Evolutionary conservation across 441 rosid species (phyloP).

Genomic region (Euphorbia schlechtendalii): DNA sequence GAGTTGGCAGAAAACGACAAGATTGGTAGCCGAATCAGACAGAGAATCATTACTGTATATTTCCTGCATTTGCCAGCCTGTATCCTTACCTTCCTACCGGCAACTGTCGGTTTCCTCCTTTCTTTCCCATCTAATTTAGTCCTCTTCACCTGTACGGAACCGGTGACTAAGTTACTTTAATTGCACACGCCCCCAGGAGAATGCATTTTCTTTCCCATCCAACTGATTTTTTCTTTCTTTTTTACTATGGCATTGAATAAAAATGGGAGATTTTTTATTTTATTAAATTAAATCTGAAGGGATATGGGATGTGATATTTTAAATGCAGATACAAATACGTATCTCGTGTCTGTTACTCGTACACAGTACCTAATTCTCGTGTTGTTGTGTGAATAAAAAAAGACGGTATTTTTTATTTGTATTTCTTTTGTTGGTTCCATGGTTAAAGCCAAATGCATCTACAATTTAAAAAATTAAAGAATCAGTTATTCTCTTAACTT

Average conservation of each 20-base stretch:
- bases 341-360: constrained; percentile 32
- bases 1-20: constrained; percentile 67
- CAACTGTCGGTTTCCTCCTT: constrained; percentile 21
- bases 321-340: constrained; percentile 10
- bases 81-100: constrained; percentile 14
- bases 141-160: constrained; percentile 37
- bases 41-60: constrained; percentile 40
- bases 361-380: constrained; percentile 25
- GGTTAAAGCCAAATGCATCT: no score
- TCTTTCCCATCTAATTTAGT: not conserved
- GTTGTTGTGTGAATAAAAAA: constrained; percentile 19
- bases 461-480: no score
- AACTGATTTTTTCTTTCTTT: not conserved
- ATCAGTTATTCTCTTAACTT: no score
- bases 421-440: no score
- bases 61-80: constrained; percentile 52
- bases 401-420: no score
- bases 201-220: constrained; percentile 21
- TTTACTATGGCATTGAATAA: not conserved
- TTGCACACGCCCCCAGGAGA: constrained; percentile 19
- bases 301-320: not conserved
- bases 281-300: not conserved
- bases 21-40: constrained; percentile 63
- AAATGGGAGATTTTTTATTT: not conserved
- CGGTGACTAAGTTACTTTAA: constrained; percentile 12